Percentiles rank a stretch among this genome's conserved stretches.
Conservation (phyloP, 2,329 filamentous ascomycete species). For the Xylariaceae sp. region DNA sequence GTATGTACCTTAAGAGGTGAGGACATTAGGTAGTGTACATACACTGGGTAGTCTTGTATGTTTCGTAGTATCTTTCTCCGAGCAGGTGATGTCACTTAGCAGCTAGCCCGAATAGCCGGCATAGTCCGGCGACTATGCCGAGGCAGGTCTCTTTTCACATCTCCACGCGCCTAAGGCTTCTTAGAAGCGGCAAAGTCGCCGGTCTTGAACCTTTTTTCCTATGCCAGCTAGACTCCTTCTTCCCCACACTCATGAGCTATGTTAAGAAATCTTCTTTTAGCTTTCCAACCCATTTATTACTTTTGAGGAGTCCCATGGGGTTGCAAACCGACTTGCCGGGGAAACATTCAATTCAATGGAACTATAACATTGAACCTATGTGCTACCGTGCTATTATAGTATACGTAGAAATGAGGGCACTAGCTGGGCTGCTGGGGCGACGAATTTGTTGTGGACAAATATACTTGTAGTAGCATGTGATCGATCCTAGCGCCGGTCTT, state of each 20-base stretch:
- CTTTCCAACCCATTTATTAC: neutral
- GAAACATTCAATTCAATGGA: neutral
- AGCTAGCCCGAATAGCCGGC: slow-evolving; percentile 21
- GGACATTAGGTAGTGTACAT: too few relatives aligned
- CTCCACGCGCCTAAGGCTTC: neutral
- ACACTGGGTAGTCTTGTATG: slow-evolving; percentile 13
- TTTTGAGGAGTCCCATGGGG: slow-evolving; percentile 13
- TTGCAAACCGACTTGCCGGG: slow-evolving; percentile 11
- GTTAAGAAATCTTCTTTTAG: neutral
- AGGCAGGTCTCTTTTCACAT: slow-evolving; percentile 11
- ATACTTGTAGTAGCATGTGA: slow-evolving; percentile 18
- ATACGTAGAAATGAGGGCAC: too few relatives aligned
- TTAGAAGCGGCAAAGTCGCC: slow-evolving; percentile 21
- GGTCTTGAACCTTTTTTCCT: slow-evolving; percentile 24
- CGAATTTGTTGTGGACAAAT: neutral
- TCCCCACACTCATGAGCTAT: slow-evolving; percentile 28
- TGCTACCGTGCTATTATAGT: too few relatives aligned
- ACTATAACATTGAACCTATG: too few relatives aligned
- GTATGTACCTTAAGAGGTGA: neutral
- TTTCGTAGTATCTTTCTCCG: slow-evolving; percentile 24
- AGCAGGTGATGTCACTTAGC: slow-evolving; percentile 25
- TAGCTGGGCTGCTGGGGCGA: too few relatives aligned
- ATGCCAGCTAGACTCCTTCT: slow-evolving; percentile 5
- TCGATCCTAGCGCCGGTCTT: neutral
- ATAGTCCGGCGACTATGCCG: slow-evolving; percentile 24